Base-by-base conservation (phyloP, 2,329 filamentous ascomycete genomes). In the Colletotrichum ledebouriae region DNA sequence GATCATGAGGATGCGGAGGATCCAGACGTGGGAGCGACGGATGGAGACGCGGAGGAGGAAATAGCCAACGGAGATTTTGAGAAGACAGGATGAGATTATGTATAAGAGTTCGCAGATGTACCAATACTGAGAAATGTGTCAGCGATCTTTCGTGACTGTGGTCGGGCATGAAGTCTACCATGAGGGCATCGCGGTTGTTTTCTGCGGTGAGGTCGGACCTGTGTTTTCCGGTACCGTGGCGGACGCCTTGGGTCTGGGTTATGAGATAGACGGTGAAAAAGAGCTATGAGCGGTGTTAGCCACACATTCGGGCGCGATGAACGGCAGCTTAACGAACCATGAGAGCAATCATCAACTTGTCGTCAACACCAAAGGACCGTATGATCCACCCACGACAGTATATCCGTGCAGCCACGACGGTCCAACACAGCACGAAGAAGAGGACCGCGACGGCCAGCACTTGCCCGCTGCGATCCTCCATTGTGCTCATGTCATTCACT, bases 81-180 rank as follows among this genome's bases (percentile, higher is more conserved):
- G 69, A 22, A 71, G 69, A 29, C 69, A 71, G 61, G 76, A 78
- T 1, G 75, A 73, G 10, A 81, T 62, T 25, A 82, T 77, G 66
- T 83, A 83, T 33, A 80, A 74, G 0, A 78, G 75, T 63, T 82
- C 81, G 57, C 81, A 82, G n/a, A 78, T 77, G 78, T 80, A 83
- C 75, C 77, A 78, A 72, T 74, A 77, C 75, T 78, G 33, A 2
- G 2, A 12, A 4, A n/a, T 0, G 5, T 1, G 62, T 73, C 37
- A 73, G 60, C 37, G n/a, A 47, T 0, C 3, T 25, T 11, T 20
- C 20, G 1, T 15, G n/a, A 37, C 13, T 10, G 17, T 25, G 29
- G 6, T 9, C 12, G 34, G 7, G 22, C 20, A 2, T 4, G 25
- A 12, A n/a, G 55, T 69, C 59, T 69, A 76, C 76, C 73, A 78